phyloP scores from a whole-genome alignment of 768 basidiomycete species.

The Pleurotus citrinopileatus region DNA sequence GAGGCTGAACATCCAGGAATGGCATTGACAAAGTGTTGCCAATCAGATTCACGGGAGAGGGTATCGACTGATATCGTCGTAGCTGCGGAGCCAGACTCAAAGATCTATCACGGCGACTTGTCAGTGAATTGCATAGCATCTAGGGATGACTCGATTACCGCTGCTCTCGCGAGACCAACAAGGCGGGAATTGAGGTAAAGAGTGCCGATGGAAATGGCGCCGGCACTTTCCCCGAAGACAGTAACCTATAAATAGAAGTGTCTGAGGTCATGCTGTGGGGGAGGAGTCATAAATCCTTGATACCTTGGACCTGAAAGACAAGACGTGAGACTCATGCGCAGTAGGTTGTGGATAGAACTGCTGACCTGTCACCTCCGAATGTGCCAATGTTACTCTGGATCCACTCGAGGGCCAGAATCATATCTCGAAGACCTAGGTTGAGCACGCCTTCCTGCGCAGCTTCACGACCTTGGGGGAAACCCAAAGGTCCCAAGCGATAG shows the following conservation, averaged over 20 bases:
- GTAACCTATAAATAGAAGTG: constrained; percentile 35
- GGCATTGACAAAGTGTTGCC: constrained; percentile 35
- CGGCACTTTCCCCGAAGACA: constrained; percentile 54
- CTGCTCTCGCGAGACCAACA: constrained; percentile 31
- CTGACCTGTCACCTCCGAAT: constrained; percentile 54
- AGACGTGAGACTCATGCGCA: neutral
- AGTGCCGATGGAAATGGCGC: constrained; percentile 42
- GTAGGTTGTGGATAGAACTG: neutral
- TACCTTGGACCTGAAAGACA: neutral
- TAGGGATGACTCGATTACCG: constrained; percentile 15
- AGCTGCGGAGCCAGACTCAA: constrained; percentile 38
- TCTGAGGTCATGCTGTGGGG: neutral
- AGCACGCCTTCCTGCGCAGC: constrained; percentile 34
- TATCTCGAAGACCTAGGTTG: constrained; percentile 47
- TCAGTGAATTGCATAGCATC: neutral
- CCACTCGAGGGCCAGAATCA: constrained; percentile 46
- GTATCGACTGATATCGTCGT: constrained; percentile 26
- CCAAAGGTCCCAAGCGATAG: constrained; percentile 49
- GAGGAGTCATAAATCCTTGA: neutral
- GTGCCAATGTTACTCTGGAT: constrained; percentile 54
- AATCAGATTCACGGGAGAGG: constrained; percentile 25
- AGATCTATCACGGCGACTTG: constrained; percentile 29
- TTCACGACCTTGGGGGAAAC: constrained; percentile 41
- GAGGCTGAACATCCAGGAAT: constrained; percentile 30
- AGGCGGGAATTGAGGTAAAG: constrained; percentile 33